Evolutionary conservation across 2,329 filamentous ascomycete species (phyloP).

Genomic region (Penicillium sp.): DNA sequence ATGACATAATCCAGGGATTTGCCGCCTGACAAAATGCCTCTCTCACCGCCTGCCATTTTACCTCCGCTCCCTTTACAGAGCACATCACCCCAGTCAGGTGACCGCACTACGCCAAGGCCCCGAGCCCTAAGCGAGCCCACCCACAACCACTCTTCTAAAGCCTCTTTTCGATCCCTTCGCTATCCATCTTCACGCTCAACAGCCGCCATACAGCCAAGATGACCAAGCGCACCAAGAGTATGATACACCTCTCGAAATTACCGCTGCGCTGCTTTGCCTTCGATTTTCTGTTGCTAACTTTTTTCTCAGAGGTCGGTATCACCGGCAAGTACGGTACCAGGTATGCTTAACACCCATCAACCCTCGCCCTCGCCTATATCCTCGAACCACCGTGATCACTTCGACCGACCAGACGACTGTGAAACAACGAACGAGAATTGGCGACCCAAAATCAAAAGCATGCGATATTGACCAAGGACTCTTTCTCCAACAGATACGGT

Average conservation of each 20-base stretch:
- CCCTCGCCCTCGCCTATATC: constrained; percentile 17
- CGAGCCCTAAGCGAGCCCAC: constrained; percentile 46
- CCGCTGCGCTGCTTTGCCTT: neutral
- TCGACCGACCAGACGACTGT: constrained; percentile 16
- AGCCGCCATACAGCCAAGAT: constrained; percentile 64
- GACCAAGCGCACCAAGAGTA: constrained; percentile 91
- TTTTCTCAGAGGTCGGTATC: constrained; percentile 77
- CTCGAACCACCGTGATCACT: constrained; percentile 5
- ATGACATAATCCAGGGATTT: neutral
- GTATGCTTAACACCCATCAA: constrained; percentile 59
- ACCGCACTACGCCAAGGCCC: constrained; percentile 32
- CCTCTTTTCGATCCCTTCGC: constrained; percentile 39
- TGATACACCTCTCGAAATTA: constrained; percentile 25
- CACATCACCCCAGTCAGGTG: constrained; percentile 31
- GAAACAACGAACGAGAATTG: constrained; percentile 23
- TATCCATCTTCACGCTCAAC: constrained; percentile 45
- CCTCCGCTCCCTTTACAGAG: too few relatives aligned
- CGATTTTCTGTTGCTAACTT: constrained; percentile 33
- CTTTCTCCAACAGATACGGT: constrained; percentile 72
- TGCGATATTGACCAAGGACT: constrained; percentile 24
- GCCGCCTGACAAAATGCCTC: neutral
- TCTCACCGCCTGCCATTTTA: constrained; percentile 2
- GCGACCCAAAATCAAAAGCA: constrained; percentile 18
- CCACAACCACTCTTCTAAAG: constrained; percentile 43
- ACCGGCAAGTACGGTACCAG: constrained; percentile 98